Evolutionary conservation across 1,284 basidiomycete species (phyloP).

Genomic region (Boletus sp.): DNA sequence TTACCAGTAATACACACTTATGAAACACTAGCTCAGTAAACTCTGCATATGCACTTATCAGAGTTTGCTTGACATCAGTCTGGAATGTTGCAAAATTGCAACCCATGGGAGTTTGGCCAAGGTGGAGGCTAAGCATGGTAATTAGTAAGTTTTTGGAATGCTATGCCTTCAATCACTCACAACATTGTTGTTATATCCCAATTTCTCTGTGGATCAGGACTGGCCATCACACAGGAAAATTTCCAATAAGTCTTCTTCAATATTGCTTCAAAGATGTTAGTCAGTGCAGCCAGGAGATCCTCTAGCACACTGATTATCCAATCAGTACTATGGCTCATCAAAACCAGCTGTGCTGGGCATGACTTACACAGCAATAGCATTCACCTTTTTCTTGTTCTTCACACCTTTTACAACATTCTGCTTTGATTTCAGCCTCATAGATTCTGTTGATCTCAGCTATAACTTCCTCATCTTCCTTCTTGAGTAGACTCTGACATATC

Average conservation of each 20-base stretch:
- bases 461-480: constrained; percentile 2
- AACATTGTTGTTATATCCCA: constrained; percentile 3
- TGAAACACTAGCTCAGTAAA: constrained; percentile 4
- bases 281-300: neutral
- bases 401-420: neutral
- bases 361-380: constrained; percentile 1
- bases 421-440: neutral
- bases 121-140: neutral
- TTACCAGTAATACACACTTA: neutral
- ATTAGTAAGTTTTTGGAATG: neutral
- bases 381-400: neutral
- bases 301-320: neutral
- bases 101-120: constrained; percentile 6
- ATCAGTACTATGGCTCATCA: neutral
- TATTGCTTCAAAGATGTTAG: neutral
- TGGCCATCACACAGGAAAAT: constrained; percentile 3
- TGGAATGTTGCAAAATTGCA: neutral
- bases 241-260: constrained; percentile 1
- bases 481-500: constrained; percentile 1
- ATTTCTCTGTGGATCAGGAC: neutral
- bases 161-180: neutral
- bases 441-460: constrained; percentile 1
- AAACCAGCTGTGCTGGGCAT: neutral
- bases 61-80: neutral
- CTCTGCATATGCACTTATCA: constrained; percentile 1